Evolutionary conservation across 2,329 filamentous ascomycete genomes (phyloP), one percentile per base, ranked within the genome.

Genomic region (Colletotrichum sp.): DNA sequence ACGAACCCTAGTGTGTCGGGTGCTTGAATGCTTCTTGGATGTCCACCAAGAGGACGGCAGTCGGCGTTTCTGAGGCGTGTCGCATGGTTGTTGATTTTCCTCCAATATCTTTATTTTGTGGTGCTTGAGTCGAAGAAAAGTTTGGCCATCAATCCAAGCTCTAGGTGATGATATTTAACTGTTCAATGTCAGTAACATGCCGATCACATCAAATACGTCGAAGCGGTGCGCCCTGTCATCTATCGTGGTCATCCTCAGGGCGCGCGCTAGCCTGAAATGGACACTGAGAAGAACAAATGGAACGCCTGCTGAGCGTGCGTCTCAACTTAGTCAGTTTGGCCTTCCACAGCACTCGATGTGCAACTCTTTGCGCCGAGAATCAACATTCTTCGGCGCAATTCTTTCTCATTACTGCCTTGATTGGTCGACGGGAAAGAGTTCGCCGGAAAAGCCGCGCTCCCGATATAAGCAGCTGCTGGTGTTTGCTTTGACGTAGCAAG

Each of bases 21-120:
- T 86, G 80, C 19, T 77, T 80, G 79, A 89, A 87, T 60, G 79
- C 87, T 28, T 83, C 79, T 80, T 89, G 87, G 52, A 87, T 85
- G 80, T 90, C 87, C 69, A 89, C 87, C 13, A 89, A 79, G 68
- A 89, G 82, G 39, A 89, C 82, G 8, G 85, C 86, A 2, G 87
- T 88, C 32, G 81, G 83, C 39, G 69, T 68, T 9, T 28, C 65
- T 3, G 72, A 68, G 2, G 72, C 72, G 1, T 75, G 15, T 67
- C 79, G 80, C 80, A 82, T 81, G 39, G 52, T 78, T 71, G 36
- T 0, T 28, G 19, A 0, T 39, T 3, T 48, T 48, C 3, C 19
- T n/a, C 4, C 19, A 48, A 0, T n/a, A 48, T 48, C 39, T n/a
- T 12, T n/a, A 48, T 48, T 5, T 48, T 11, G 9, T 22, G 19